Base-by-base conservation (phyloP, 2,329 filamentous ascomycete genomes). In the Aureobasidium uvarum region DNA sequence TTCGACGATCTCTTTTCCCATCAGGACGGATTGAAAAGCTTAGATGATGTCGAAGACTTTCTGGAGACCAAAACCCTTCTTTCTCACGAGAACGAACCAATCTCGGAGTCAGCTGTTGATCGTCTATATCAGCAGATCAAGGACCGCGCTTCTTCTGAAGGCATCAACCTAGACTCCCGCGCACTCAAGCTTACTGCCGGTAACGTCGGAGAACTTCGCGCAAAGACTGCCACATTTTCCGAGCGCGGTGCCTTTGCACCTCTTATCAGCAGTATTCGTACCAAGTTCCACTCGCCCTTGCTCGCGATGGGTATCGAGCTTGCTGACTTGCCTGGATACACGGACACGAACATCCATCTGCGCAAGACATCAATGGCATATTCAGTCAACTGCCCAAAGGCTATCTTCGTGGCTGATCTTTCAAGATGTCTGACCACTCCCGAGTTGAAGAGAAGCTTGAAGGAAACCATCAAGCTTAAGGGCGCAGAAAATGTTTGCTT, bases 301-400 rank as follows among this genome's bases (percentile, higher is more conserved):
- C 62, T 68, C 4, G 33, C 45, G 0, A n/a, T 48, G 41, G 56
- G 62, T 39, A 28, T 68, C 8, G 38, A 56, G 4, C 31, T 68
- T 6, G 48, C 50, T 0, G 67, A 68, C 31, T 48, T 52, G 28
- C 65, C 67, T 13, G 67, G 67, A 36, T 18, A 60, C 10, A 20
- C 31, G 1, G 67, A 68, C 48, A 63, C 39, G 6, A 66, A 65
- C 51, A 13, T 11, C 2, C 31, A 59, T 16, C 46, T 50, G 28
- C 46, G 46, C 23, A 43, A 59, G 10, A 45, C 43, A 1, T 23
- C 51, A 4, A 5, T 33, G 39, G 45, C 11, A 8, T 25, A 39
- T 11, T 23, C 10, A 4, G 8, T 41, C 13, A 14, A 23, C 3
- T 56, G 51, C 31, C 25, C 54, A 5, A 58, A n/a, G 8, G 36